These are phyloP conservation scores for Mollisia scopiformis DNA, from an alignment of 2,329 filamentous ascomycete genomes.

Conservation along the genomic window DNA sequence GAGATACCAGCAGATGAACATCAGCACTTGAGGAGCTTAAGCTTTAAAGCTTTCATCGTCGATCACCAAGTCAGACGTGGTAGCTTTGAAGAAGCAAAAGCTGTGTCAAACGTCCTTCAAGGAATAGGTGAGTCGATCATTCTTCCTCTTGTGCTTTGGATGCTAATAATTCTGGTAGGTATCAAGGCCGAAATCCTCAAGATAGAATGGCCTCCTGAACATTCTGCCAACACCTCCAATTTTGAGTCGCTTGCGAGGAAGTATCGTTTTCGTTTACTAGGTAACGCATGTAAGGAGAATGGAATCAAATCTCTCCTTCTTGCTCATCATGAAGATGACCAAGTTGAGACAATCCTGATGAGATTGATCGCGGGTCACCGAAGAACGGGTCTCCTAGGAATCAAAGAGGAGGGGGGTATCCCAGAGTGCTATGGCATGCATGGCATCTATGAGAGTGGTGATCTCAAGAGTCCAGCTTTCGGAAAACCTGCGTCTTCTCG, in stretches of 20 bases:
- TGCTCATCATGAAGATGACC: conserved; percentile 89
- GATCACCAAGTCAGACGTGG: conserved; percentile 60
- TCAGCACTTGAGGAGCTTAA: conserved; percentile 49
- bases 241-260: conserved; percentile 79
- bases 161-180: conserved; percentile 20
- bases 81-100: conserved; percentile 54
- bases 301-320: conserved; percentile 67
- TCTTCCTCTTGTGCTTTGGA: neutral
- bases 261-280: conserved; percentile 74
- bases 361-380: conserved; percentile 70
- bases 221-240: conserved; percentile 55
- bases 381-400: conserved; percentile 73
- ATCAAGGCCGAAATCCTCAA: conserved; percentile 33
- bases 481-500: neutral
- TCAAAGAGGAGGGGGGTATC: conserved; percentile 67
- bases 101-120: conserved; percentile 43
- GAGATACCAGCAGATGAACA: conserved; percentile 6
- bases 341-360: conserved; percentile 87
- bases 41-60: conserved; percentile 53
- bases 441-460: conserved; percentile 69
- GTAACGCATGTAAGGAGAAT: conserved; percentile 55
- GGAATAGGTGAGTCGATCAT: conserved; percentile 28
- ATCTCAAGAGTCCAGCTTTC: neutral
- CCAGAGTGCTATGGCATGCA: conserved; percentile 82
- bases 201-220: conserved; percentile 54